Evolutionary conservation across 2,329 filamentous ascomycete genomes (phyloP).

Genomic region (Pezicula neosporulosa): DNA sequence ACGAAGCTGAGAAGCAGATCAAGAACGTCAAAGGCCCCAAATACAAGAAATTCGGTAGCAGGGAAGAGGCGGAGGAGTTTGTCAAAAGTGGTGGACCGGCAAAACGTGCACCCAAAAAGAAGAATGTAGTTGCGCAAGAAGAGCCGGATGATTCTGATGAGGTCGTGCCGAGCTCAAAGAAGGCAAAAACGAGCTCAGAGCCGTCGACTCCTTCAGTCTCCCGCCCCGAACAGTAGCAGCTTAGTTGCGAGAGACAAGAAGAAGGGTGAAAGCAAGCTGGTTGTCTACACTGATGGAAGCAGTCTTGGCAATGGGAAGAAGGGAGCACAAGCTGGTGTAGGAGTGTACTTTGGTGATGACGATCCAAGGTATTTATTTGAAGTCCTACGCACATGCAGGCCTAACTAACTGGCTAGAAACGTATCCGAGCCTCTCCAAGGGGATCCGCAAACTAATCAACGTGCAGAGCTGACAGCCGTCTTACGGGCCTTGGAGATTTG

Average conservation of each 20-base stretch:
- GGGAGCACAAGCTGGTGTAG: conserved; percentile 56
- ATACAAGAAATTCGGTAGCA: conserved; percentile 66
- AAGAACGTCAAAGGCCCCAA: conserved; percentile 67
- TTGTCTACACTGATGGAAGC: conserved; percentile 63
- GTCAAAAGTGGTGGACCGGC: conserved; percentile 44
- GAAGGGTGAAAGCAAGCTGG: conserved; percentile 22
- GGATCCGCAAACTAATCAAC: conserved; percentile 79
- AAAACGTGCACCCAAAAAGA: conserved; percentile 25
- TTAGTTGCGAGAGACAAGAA: background rate
- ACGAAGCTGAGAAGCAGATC: conserved; percentile 69
- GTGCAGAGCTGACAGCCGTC: conserved; percentile 90
- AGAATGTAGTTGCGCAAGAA: conserved; percentile 30
- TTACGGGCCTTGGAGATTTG: conserved; percentile 76
- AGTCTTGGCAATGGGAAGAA: conserved; percentile 53
- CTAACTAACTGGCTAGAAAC: conserved; percentile 45
- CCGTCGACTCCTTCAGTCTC: no score
- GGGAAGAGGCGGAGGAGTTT: conserved; percentile 74
- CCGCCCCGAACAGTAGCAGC: no score
- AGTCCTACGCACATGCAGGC: background rate
- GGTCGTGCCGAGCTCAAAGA: conserved; percentile 10
- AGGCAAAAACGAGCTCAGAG: conserved; percentile 7
- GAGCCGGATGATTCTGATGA: background rate
- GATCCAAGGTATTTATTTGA: conserved; percentile 47
- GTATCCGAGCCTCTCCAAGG: conserved; percentile 30
- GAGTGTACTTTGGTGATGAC: conserved; percentile 57